phyloP scores from a whole-genome alignment of 169 alveolate species.

The Miamiensis avidus region DNA sequence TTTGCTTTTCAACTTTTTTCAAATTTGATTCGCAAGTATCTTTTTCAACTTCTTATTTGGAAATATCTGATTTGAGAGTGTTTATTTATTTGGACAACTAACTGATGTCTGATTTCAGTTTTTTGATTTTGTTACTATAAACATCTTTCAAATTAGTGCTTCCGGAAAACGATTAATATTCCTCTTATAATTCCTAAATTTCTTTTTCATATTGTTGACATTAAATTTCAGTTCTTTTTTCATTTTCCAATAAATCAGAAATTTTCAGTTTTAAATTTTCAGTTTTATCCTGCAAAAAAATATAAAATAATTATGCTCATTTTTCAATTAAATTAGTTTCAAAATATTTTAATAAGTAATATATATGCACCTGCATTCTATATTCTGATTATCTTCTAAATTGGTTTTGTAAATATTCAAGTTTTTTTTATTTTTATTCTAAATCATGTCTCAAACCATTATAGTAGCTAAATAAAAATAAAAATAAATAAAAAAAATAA shows the following conservation, averaged over 20 bases:
- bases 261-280: conserved; percentile 48
- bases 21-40: conserved; percentile 47
- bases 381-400: conserved; percentile 40
- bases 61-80: neutral
- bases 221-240: conserved; percentile 58
- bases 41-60: conserved; percentile 25
- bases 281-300: conserved; percentile 32
- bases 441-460: conserved; percentile 58
- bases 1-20: conserved; percentile 30
- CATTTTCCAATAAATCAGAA: conserved; percentile 42
- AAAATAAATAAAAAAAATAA: too few relatives aligned
- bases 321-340: conserved; percentile 6
- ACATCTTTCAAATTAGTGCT: conserved; percentile 61
- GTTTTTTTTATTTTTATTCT: conserved; percentile 45
- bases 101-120: conserved; percentile 58
- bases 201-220: conserved; percentile 30
- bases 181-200: conserved; percentile 58
- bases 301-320: too few relatives aligned
- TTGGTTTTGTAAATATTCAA: conserved; percentile 44
- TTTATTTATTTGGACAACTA: conserved; percentile 46
- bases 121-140: conserved; percentile 59
- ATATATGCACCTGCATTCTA: conserved; percentile 32
- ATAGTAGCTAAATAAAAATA: conserved; percentile 2
- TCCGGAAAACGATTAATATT: conserved; percentile 54
- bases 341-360: conserved; percentile 40